Conservation (phyloP, 2,329 filamentous ascomycete species). For the Endoconidiophora polonica region DNA sequence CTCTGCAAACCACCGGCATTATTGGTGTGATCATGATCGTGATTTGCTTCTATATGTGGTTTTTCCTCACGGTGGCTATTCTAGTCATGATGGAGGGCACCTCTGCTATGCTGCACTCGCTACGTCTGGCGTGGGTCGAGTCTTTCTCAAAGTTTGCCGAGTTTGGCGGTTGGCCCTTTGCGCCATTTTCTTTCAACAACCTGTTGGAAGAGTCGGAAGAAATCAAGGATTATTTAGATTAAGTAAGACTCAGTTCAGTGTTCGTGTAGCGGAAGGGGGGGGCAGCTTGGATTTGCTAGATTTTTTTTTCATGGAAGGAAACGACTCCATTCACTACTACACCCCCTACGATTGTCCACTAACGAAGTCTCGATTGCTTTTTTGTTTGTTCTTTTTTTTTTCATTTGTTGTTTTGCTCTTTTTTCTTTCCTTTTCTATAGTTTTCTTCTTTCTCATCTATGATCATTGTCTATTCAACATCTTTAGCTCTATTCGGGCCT, state of each 20-base stretch:
- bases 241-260: constrained; percentile 8
- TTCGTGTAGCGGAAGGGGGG: too few relatives aligned
- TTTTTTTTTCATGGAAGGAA: too few relatives aligned
- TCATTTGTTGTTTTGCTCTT: constrained; percentile 3
- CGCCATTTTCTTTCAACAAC: constrained; percentile 74
- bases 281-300: too few relatives aligned
- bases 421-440: not conserved
- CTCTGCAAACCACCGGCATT: constrained; percentile 49
- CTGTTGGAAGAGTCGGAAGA: constrained; percentile 69
- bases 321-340: too few relatives aligned
- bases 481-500: not conserved
- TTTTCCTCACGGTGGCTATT: constrained; percentile 53
- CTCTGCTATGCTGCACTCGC: constrained; percentile 74
- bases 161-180: constrained; percentile 72
- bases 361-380: not conserved
- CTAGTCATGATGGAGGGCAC: constrained; percentile 93
- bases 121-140: constrained; percentile 90
- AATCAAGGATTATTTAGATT: constrained; percentile 38
- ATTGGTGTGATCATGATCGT: constrained; percentile 67
- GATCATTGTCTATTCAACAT: too few relatives aligned
- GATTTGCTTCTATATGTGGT: constrained; percentile 74
- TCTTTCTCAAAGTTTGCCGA: constrained; percentile 97
- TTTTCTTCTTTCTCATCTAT: too few relatives aligned
- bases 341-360: too few relatives aligned
- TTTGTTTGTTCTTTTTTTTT: constrained; percentile 8